Evolutionary conservation across 257 asterid species (phyloP), one percentile per base, ranked within the genome.

Genomic region (Ocimum tenuiflorum): DNA sequence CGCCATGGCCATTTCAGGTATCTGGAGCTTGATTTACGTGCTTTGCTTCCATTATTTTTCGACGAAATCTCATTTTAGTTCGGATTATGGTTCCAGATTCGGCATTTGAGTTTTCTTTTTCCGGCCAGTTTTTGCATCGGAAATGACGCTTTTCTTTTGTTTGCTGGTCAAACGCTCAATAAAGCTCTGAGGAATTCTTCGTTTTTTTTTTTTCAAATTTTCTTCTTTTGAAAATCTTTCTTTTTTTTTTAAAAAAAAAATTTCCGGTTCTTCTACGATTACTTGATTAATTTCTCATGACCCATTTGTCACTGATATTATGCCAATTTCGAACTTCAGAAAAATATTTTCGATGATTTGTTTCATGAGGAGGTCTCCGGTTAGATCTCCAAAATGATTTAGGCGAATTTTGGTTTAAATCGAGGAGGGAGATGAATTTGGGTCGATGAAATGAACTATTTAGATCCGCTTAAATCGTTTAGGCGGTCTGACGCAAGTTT

Each of bases 51-150:
- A n/a, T n/a, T n/a, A n/a, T n/a, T n/a, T n/a, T n/a, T n/a, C n/a
- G n/a, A n/a, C n/a, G n/a, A n/a, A n/a, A n/a, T n/a, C n/a, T n/a
- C n/a, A n/a, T n/a, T n/a, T n/a, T n/a, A n/a, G n/a, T n/a, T n/a
- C n/a, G n/a, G n/a, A n/a, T 51, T 39, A 55, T 48, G 36, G 49
- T 73, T 71, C 12, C 29, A 3, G 45, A 35, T 6, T 74, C 65
- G 31, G 68, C 45, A 39, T 73, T 73, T 49, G 17, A 49, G 62
- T 50, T 53, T 43, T 36, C n/a, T n/a, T 24, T 13, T 67, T 8
- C 54, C 17, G n/a, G 47, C 61, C 22, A 12, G n/a, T 29, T 23
- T 56, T 53, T 7, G 33, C 29, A 52, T 27, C 19, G 42, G 41
- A 23, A 38, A 22, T 33, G 59, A 39, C 50, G 60, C 58, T 18